Conservation (phyloP, 1,139 yeast species). For the Scheffersomyces lignicola region DNA sequence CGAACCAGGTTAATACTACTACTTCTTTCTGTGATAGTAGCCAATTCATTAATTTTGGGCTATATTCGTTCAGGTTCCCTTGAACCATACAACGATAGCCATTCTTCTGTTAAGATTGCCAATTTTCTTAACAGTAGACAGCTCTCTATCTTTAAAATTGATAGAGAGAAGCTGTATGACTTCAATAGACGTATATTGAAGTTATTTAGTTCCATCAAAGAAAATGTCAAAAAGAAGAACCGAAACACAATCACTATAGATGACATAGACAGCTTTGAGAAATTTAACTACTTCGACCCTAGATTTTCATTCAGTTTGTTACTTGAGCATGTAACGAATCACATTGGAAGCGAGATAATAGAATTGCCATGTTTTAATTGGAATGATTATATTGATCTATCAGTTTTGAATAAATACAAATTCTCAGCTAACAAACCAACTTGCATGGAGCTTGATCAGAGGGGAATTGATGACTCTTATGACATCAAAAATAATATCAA, state of each 20-base stretch:
- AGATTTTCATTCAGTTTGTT: slow-evolving; percentile 46
- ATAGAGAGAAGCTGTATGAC: too few relatives aligned
- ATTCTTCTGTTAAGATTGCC: too few relatives aligned
- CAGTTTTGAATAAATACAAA: slow-evolving; percentile 32
- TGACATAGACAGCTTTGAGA: neutral
- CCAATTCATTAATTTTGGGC: too few relatives aligned
- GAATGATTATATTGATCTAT: slow-evolving; percentile 20
- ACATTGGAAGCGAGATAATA: slow-evolving; percentile 15
- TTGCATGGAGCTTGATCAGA: slow-evolving; percentile 25
- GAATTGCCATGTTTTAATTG: slow-evolving; percentile 30
- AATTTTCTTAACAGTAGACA: too few relatives aligned
- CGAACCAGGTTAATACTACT: too few relatives aligned
- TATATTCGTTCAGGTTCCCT: too few relatives aligned
- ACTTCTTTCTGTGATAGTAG: too few relatives aligned
- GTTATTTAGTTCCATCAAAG: neutral
- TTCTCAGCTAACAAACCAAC: neutral
- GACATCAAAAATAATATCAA: slow-evolving; percentile 14
- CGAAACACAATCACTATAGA: neutral
- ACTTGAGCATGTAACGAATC: slow-evolving; percentile 21
- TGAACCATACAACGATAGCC: too few relatives aligned
- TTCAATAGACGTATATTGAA: neutral
- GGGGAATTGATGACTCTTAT: slow-evolving; percentile 12
- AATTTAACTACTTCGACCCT: slow-evolving; percentile 35
- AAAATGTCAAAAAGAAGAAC: neutral
- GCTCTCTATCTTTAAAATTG: too few relatives aligned